Evolutionary conservation across 768 basidiomycete genomes (phyloP), one percentile per base, ranked within the genome.

Genomic region (Psilocybe tampanensis): DNA sequence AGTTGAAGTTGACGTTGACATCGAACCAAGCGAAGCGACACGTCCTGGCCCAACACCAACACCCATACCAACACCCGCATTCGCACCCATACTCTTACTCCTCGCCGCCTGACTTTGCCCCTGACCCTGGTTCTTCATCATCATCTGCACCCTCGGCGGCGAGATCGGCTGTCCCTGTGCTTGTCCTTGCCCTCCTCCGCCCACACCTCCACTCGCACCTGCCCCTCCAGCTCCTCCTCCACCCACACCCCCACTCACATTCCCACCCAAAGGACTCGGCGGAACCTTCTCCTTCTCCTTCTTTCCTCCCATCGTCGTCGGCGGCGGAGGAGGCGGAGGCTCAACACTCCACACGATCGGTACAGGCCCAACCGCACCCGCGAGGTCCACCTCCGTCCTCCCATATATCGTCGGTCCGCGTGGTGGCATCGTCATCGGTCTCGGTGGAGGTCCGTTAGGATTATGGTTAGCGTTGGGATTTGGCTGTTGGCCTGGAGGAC

Each of bases 321-420:
- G n/a, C n/a, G n/a, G n/a, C n/a, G n/a, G n/a, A n/a, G n/a, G n/a
- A 44, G 58, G 59, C 2, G 63, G 63, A 12, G 70, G 65, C 9
- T 88, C 85, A 5, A 82, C 55, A 34, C 79, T 79, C 65, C 86
- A 91, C 8, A 75, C 60, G 43, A 91, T 84, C 0, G 82, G 84
- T 0, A 91, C 84, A 1, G 89, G 88, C 0, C 82, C 81, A 23
- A 71, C 65, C 13, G 87, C 73, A 24, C 52, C 65, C 19, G 61
- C 63, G 41, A 92, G 64, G 54, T 90, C 89, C 13, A 63, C 63
- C 21, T 81, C 77, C 19, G 78, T 84, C 18, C 78, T 70, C 0
- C 80, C 89, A 58, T 88, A 90, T 6, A 92, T 79, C 12, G 90
- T 90, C 22, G 79, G 76, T 9, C 78, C 76, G 8, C 72, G 47